These are phyloP conservation scores for Neurospora tetraspora DNA, from an alignment of 495 filamentous ascomycete genomes.

Conservation along the genomic window DNA sequence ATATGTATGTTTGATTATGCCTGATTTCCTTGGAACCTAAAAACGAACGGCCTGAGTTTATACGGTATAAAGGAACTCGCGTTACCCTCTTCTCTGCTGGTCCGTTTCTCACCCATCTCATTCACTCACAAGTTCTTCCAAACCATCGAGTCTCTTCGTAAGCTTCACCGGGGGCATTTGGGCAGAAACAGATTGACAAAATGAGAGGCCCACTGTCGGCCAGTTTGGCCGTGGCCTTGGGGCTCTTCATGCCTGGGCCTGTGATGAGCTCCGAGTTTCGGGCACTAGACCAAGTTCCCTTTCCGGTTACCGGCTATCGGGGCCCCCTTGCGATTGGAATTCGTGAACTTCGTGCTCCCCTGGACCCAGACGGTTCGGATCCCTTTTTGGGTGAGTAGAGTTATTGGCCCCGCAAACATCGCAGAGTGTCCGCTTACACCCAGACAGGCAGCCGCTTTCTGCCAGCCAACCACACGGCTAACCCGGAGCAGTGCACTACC, in stretches of 20 bases:
- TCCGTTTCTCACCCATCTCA: background rate
- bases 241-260: background rate
- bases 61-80: background rate
- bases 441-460: background rate
- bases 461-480: background rate
- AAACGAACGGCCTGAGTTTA: too few species aligned
- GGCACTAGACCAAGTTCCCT: background rate
- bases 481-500: background rate
- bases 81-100: background rate
- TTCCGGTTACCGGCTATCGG: background rate
- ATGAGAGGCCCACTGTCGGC: background rate
- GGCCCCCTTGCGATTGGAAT: background rate
- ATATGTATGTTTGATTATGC: too few species aligned
- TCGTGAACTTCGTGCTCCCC: background rate
- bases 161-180: background rate
- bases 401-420: background rate
- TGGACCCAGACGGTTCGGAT: background rate
- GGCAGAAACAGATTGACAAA: background rate
- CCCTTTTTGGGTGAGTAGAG: background rate
- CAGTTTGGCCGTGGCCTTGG: background rate
- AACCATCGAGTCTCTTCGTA: background rate
- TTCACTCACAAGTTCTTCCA: background rate
- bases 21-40: too few species aligned
- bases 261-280: background rate
- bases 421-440: background rate